Conservation (phyloP, 2,329 filamentous ascomycete species). For the Ophiostoma himal-ulmi region DNA sequence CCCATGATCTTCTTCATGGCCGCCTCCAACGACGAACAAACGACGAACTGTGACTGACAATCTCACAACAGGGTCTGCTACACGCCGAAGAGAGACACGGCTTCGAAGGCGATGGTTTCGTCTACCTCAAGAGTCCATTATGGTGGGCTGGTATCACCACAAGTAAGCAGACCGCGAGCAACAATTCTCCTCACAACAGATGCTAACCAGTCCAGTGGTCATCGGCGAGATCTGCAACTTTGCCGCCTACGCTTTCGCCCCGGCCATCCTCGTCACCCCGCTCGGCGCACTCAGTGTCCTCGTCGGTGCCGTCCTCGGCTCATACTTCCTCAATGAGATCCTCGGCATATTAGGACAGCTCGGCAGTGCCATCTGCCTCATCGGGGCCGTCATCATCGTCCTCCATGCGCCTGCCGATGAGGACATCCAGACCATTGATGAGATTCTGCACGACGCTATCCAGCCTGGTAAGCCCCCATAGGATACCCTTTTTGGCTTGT, state of each 20-base stretch:
- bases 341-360: slow-evolving; percentile 87
- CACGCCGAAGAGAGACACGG: slow-evolving; percentile 87
- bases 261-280: slow-evolving; percentile 95
- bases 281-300: slow-evolving; percentile 89
- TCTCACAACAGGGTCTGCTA: slow-evolving; percentile 48
- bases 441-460: slow-evolving; percentile 85
- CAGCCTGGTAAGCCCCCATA: slow-evolving; percentile 47
- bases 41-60: background rate
- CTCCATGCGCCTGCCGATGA: slow-evolving; percentile 93
- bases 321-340: slow-evolving; percentile 88
- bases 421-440: slow-evolving; percentile 83
- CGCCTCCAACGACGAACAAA: background rate
- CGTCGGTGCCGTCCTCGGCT: slow-evolving; percentile 88
- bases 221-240: slow-evolving; percentile 95
- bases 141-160: slow-evolving; percentile 96
- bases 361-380: slow-evolving; percentile 90
- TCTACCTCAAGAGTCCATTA: slow-evolving; percentile 87
- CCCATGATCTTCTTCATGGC: slow-evolving; percentile 11
- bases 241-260: slow-evolving; percentile 94
- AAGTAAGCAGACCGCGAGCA: slow-evolving; percentile 49
- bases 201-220: slow-evolving; percentile 57
- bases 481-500: background rate
- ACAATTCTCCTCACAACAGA: background rate
- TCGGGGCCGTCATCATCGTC: slow-evolving; percentile 95
- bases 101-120: slow-evolving; percentile 93